Evolutionary conservation across 495 filamentous ascomycete species (phyloP).

Genomic region (Lasiosphaeria miniovina): DNA sequence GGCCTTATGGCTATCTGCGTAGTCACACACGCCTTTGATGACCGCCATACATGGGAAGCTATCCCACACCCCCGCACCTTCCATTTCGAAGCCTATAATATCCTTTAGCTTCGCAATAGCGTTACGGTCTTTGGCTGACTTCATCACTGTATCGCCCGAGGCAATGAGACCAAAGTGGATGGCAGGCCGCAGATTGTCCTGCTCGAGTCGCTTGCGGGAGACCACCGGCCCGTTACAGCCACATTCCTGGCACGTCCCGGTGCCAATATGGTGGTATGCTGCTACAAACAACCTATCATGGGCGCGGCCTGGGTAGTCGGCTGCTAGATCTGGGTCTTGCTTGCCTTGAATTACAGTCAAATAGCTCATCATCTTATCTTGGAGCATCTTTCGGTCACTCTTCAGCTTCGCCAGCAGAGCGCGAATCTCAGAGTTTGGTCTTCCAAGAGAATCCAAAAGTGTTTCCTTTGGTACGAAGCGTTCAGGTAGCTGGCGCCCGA

Average conservation of each 20-base stretch:
- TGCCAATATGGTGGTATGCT: conserved; percentile 32
- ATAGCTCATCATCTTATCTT: conserved; percentile 12
- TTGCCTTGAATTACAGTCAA: conserved; percentile 15
- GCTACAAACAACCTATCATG: conserved; percentile 19
- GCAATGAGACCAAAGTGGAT: conserved; percentile 23
- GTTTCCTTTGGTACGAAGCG: conserved; percentile 28
- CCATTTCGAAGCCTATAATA: conserved; percentile 46
- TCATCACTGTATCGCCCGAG: conserved; percentile 32
- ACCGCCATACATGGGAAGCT: conserved; percentile 31
- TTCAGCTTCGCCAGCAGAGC: conserved; percentile 25
- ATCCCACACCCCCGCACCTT: conserved; percentile 42
- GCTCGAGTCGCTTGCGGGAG: not conserved
- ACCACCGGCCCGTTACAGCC: conserved; percentile 13
- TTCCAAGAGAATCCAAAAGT: conserved; percentile 29
- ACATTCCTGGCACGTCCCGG: conserved; percentile 9
- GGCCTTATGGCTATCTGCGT: conserved; percentile 45
- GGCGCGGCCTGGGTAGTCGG: conserved; percentile 1
- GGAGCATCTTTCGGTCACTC: conserved; percentile 27
- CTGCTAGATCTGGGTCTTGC: not conserved
- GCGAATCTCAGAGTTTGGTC: conserved; percentile 31
- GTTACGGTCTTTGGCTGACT: conserved; percentile 27
- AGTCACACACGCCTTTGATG: conserved; percentile 44
- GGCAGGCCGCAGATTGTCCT: conserved; percentile 14
- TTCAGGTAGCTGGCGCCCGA: conserved; percentile 34
- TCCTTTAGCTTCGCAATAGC: conserved; percentile 11